Conservation (phyloP, 2,329 filamentous ascomycete species). For the Phialophora expanda region DNA sequence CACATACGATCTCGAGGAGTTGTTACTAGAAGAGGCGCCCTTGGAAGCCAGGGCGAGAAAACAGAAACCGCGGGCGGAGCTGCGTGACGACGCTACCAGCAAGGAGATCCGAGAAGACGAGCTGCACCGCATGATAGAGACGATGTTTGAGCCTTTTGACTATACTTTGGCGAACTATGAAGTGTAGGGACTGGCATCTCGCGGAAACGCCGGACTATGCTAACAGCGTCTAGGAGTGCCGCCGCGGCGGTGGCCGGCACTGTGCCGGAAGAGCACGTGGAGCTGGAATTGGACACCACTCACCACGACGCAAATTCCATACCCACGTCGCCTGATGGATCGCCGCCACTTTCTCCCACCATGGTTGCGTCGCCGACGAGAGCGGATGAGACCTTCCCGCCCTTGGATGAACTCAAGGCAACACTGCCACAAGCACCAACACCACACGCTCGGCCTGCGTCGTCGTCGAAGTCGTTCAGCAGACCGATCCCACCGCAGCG, state of each 20-base stretch:
- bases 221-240: constrained; percentile 42
- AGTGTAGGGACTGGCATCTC: constrained; percentile 59
- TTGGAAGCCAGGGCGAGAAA: constrained; percentile 88
- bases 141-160: constrained; percentile 91
- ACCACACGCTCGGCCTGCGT: constrained; percentile 24
- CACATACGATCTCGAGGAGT: constrained; percentile 93
- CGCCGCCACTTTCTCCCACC: constrained; percentile 38
- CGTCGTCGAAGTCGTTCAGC: constrained; percentile 46
- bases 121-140: constrained; percentile 91
- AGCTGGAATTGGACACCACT: constrained; percentile 31
- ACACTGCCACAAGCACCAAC: constrained; percentile 27
- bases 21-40: constrained; percentile 91
- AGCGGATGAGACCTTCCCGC: constrained; percentile 25
- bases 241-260: constrained; percentile 36
- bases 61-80: constrained; percentile 87
- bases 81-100: constrained; percentile 92
- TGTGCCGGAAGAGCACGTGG: constrained; percentile 31
- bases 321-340: constrained; percentile 37
- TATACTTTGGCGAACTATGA: constrained; percentile 84
- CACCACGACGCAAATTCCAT: constrained; percentile 31
- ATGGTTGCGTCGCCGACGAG: constrained; percentile 18
- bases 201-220: constrained; percentile 42
- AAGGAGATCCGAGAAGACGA: constrained; percentile 96
- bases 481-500: constrained; percentile 46
- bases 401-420: constrained; percentile 30